phyloP scores from a whole-genome alignment of 495 filamentous ascomycete genomes.

The Talaromyces ruber region DNA sequence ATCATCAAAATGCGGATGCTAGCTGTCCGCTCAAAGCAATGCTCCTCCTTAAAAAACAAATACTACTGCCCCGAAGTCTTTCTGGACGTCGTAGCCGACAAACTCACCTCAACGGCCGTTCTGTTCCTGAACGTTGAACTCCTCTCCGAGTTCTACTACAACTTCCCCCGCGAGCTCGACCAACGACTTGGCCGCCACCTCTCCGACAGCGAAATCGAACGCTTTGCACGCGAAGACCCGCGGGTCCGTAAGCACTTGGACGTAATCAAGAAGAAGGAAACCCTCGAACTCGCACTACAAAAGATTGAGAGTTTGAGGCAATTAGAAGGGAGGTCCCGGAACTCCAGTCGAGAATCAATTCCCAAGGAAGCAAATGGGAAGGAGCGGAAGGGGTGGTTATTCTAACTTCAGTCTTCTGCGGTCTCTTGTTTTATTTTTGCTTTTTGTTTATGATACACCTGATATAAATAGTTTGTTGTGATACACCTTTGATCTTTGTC shows the following conservation, averaged over 20 bases:
- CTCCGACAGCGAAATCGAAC: conserved; percentile 69
- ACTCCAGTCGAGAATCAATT: neutral
- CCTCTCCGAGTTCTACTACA: conserved; percentile 92
- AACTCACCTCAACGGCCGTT: conserved; percentile 88
- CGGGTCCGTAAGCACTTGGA: conserved; percentile 84
- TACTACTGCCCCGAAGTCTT: conserved; percentile 97
- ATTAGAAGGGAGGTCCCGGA: conserved; percentile 47
- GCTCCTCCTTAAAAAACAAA: conserved; percentile 71
- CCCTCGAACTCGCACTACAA: conserved; percentile 81
- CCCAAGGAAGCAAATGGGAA: neutral
- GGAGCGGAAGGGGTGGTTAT: conserved; percentile 1
- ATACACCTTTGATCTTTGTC: neutral
- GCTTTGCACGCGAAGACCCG: conserved; percentile 86
- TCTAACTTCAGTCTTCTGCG: neutral
- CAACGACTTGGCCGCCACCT: conserved; percentile 75
- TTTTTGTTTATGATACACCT: neutral
- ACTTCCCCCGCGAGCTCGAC: conserved; percentile 92
- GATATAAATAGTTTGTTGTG: neutral
- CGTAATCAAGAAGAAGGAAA: conserved; percentile 81
- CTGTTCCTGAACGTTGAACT: conserved; percentile 97
- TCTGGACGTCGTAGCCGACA: conserved; percentile 91
- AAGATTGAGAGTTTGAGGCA: conserved; percentile 87
- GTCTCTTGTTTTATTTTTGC: neutral
- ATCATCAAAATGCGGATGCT: conserved; percentile 83
- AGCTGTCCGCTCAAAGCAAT: conserved; percentile 83